phyloP scores from a whole-genome alignment of 2,329 filamentous ascomycete genomes.

The Fusarium brachygibbosum region DNA sequence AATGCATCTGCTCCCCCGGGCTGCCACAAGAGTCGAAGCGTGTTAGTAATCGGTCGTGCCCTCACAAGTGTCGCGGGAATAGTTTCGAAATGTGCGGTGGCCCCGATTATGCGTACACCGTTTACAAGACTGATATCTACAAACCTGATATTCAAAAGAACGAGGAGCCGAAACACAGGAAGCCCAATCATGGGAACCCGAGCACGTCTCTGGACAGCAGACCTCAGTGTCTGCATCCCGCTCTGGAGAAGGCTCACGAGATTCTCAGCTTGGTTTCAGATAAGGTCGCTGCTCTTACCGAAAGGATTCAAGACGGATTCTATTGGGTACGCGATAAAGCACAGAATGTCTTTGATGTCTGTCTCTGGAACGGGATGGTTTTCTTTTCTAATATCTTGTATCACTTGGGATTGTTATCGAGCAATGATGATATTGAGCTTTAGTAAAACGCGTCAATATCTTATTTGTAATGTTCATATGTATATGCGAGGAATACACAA shows the following conservation, averaged over 20 bases:
- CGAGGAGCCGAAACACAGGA: neutral
- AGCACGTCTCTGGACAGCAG: neutral
- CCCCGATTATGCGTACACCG: neutral
- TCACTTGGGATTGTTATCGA: neutral
- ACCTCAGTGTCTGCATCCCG: slow-evolving; percentile 8
- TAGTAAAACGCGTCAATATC: neutral
- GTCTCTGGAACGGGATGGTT: slow-evolving; percentile 21
- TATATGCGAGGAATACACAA: neutral
- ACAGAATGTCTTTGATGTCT: slow-evolving; percentile 9
- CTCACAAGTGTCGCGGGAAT: neutral
- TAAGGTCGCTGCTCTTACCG: neutral
- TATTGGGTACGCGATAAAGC: slow-evolving; percentile 6
- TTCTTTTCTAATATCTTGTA: neutral
- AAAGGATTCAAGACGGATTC: neutral
- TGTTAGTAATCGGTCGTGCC: neutral
- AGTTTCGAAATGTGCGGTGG: slow-evolving; percentile 11
- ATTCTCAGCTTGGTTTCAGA: neutral
- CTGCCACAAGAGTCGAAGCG: neutral
- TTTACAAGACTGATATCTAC: neutral
- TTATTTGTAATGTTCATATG: neutral
- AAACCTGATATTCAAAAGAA: neutral
- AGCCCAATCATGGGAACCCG: neutral
- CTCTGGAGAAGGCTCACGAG: slow-evolving; percentile 4
- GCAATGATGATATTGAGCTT: neutral
- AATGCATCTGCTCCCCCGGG: neutral